Base-by-base conservation (phyloP, 805 yeast species). In the Starmerella davenportii region DNA sequence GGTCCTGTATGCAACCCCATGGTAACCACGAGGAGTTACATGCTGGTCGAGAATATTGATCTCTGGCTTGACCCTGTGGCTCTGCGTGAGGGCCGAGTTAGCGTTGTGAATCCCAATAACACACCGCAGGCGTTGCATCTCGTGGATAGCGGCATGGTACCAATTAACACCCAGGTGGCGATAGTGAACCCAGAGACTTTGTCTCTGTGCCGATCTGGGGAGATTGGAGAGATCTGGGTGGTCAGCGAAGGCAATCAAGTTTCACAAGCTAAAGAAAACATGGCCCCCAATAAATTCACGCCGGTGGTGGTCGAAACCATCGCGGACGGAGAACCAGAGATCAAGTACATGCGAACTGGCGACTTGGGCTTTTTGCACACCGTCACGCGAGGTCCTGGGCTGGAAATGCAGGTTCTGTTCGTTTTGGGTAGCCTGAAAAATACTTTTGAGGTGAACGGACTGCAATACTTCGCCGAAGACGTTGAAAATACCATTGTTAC, bases 141-240 rank as follows among this genome's bases (percentile, higher is more conserved):
- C 7, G 94, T 84, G 52, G 98, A 90, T 52, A 80, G 93, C 0
- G 99, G 99, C 11, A 79, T 87, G 66, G 95, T 85, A 0, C 92
- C 95, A 1, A 85, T 84, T 7, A 80, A 93, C 53, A 81, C 96
- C 0, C 93, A 85, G 52, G 72, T 90, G 25, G 90, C 93, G 1
- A 79, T 90, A 43, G 95, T 90, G 3, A 90, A 90, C 47, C 98
- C 98, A 1, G 95, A 90, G 53, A 87, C 95, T 0, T 58, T 69
- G 34, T 62, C 64, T 38, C 62, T 84, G 11, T 87, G 98, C 53
- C 72, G 69, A 41, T 76, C 75, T 37, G 95, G 96, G 5, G 98
- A 90, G 56, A 74, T 72, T 56, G 99, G 99, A 25, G 99, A 90
- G 59, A 82, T 90, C 30, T 90, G 96, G 96, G 92, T 87, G 2